Evolutionary conservation across 441 rosid species (phyloP).

Genomic region (Capsella rubella): DNA sequence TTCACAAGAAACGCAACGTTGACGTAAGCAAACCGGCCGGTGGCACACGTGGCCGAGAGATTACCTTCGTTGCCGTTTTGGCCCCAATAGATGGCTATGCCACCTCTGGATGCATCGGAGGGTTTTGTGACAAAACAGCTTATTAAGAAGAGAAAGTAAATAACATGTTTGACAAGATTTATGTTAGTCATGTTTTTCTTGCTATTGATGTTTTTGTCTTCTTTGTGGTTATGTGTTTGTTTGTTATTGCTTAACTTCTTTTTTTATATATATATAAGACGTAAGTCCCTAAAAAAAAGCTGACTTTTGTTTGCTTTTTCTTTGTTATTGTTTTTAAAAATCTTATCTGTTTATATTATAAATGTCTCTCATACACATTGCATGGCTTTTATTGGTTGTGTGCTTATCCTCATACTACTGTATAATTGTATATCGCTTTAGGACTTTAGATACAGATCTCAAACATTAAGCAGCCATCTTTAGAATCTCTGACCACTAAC

Average conservation of each 20-base stretch:
- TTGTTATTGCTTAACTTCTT: slow-evolving; percentile 18
- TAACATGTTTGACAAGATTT: slow-evolving; percentile 5
- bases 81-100: slow-evolving; percentile 65
- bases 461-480: slow-evolving; percentile 32
- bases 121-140: slow-evolving; percentile 22
- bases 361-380: slow-evolving; percentile 35
- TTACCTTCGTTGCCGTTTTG: slow-evolving; percentile 58
- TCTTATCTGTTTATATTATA: slow-evolving; percentile 5
- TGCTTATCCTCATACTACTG: neutral
- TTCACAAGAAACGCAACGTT: slow-evolving; percentile 58
- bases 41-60: slow-evolving; percentile 52
- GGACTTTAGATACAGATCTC: slow-evolving; percentile 6
- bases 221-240: slow-evolving; percentile 31
- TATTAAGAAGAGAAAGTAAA: slow-evolving; percentile 25
- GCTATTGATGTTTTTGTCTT: slow-evolving; percentile 5
- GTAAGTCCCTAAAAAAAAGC: neutral
- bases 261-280: neutral
- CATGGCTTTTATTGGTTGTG: slow-evolving; percentile 38
- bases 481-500: slow-evolving; percentile 28
- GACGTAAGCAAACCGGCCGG: slow-evolving; percentile 52
- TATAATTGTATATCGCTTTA: slow-evolving; percentile 6
- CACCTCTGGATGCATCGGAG: slow-evolving; percentile 34
- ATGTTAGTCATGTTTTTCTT: slow-evolving; percentile 28
- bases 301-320: slow-evolving; percentile 8
- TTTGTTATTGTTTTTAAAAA: neutral